Evolutionary conservation across 441 rosid species (phyloP), one percentile per base, ranked within the genome.

Genomic region (Croton setiger): DNA sequence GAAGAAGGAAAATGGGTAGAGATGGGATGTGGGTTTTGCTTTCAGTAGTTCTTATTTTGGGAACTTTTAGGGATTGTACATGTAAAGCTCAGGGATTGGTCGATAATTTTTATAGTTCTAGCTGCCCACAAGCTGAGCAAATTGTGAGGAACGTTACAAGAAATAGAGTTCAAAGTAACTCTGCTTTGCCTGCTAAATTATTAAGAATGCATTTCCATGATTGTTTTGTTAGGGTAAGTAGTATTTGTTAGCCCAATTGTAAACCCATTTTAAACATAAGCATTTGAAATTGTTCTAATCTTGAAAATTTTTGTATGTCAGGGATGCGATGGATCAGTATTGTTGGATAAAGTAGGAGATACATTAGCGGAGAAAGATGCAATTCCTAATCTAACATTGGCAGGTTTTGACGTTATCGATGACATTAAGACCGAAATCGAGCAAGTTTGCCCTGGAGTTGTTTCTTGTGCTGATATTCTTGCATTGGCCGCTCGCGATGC

Each of bases 321-420:
- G 90, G 95, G 95, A 7, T 89, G 90, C 14, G 95, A 89, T 18
- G 95, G 63, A 11, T 87, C 92, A 0, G 33, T 89, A 45, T 70
- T 89, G 73, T 43, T 89, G 64, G 81, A 89, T 76, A 11, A 17
- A 1, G 72, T 47, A 5, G 72, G 58, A 11, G 7, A 11, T 10
- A 15, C 0, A 5, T 0, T 45, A 33, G 11, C 80, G 3, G 96
- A 89, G 79, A 89, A 85, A 54, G 85, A 60, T 3, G 72, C 90
- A 1, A 20, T 78, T 39, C 89, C 89, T 1, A 89, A 87, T 53
- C 82, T 2, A 13, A 74, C 92, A 0, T 56, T 89, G 12, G 8
- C 47, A 0, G 89, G 90, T 17, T 87, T 72, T 23, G 88, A 85
- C 9, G 75, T 82, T 2, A 82, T 89, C 18, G 90, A 89, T 13